Evolutionary conservation across 2,329 filamentous ascomycete species (phyloP), one percentile per base, ranked within the genome.

Genomic region (Fusarium metavorans): DNA sequence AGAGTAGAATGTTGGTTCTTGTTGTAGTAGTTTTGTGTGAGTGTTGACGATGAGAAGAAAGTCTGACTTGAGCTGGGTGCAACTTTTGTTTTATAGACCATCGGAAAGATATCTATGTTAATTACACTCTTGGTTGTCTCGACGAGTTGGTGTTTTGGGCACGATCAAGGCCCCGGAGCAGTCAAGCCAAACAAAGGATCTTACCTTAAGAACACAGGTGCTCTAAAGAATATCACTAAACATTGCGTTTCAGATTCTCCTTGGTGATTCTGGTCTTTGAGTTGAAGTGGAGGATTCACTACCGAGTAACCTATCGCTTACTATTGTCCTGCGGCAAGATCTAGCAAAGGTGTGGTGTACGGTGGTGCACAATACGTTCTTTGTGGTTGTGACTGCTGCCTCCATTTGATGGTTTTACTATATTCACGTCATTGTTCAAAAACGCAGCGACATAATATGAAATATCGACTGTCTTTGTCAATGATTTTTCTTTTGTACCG

Each of bases 241-340:
- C 20, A 25, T 25, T 7, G 5, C 23, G 2, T n/a, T 41, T 11
- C 18, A 41, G 11, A 5, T n/a, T 20, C 18, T 6, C 4, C 18
- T 41, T 10, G 9, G 37, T 10, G 18, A 41, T 6, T 39, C 16
- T 4, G 7, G 7, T 9, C 16, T 18, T 39, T 41, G 18, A 41
- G 9, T 5, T 9, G 9, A n/a, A 2, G 37, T 1, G 4, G 9
- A 20, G 5, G 9, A n/a, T 5, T 11, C 1, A 9, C 37, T 9
- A 11, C 18, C 9, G 9, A 10, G 9, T 10, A 10, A 10, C 18
- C 8, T 5, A n/a, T 9, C 18, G 4, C 10, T 9, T 4, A 41
- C 18, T 5, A 11, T 41, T 41, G 13, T 25, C 25, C 20, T 14
- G 5, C 14, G 7, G 3, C 3, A 45, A 45, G 20, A 14, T 4